phyloP scores from a whole-genome alignment of 305 asterid species.

The Rubia peregrina region DNA sequence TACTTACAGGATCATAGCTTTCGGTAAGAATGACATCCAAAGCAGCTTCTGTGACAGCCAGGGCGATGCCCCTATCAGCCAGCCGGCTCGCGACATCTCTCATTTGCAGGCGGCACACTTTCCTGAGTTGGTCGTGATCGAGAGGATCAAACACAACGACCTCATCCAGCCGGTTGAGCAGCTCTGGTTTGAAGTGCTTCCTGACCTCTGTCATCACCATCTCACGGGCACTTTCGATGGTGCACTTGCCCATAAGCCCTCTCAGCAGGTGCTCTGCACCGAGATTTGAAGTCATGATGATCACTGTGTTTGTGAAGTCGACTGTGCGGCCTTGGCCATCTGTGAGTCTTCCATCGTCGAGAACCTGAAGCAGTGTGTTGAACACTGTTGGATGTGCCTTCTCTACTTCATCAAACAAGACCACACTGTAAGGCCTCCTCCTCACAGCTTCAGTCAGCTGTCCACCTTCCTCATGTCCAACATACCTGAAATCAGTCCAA shows the following conservation, averaged over 20 bases:
- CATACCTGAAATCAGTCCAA: slow-evolving; percentile 33
- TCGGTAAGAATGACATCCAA: slow-evolving; percentile 56
- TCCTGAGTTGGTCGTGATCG: slow-evolving; percentile 66
- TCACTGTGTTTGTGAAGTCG: slow-evolving; percentile 70
- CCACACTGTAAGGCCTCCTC: slow-evolving; percentile 80
- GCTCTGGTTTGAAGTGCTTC: slow-evolving; percentile 87
- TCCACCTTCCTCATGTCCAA: slow-evolving; percentile 94
- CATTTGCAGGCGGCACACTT: slow-evolving; percentile 69
- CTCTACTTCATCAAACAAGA: slow-evolving; percentile 82
- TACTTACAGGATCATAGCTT: slow-evolving; percentile 81
- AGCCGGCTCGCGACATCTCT: slow-evolving; percentile 70
- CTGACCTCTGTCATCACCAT: slow-evolving; percentile 89
- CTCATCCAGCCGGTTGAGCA: slow-evolving; percentile 78
- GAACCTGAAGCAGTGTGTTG: slow-evolving; percentile 69
- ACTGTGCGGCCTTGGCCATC: slow-evolving; percentile 90
- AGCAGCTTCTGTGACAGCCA: slow-evolving; percentile 71
- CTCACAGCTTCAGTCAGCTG: slow-evolving; percentile 82
- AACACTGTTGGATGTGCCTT: slow-evolving; percentile 73
- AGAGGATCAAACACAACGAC: slow-evolving; percentile 87
- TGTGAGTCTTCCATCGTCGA: slow-evolving; percentile 79
- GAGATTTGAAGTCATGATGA: slow-evolving; percentile 87
- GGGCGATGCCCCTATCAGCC: slow-evolving; percentile 82
- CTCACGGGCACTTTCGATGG: slow-evolving; percentile 67
- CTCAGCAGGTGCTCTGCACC: slow-evolving; percentile 65
- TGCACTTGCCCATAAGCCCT: slow-evolving; percentile 59